These are phyloP conservation scores for Mucor velutinosus DNA, from an alignment of 371 early-diverging fungal genomes.

Conservation along the genomic window DNA sequence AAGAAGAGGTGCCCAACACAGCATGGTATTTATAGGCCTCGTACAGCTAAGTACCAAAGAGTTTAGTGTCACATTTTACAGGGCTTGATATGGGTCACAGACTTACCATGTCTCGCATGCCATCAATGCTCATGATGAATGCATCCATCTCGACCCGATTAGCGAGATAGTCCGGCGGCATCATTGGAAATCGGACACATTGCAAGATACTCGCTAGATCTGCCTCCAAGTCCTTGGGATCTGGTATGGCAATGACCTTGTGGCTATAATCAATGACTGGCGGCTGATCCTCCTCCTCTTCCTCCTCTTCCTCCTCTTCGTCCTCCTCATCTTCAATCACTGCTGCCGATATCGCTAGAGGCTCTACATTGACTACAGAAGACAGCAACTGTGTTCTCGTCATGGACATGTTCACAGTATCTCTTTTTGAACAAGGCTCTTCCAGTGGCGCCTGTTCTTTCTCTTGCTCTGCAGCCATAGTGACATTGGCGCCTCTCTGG, in stretches of 20 bases:
- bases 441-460: background rate
- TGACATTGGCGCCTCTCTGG: constrained; percentile 22
- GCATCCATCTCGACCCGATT: constrained; percentile 52
- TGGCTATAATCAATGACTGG: background rate
- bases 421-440: background rate
- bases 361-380: constrained; percentile 12
- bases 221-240: background rate
- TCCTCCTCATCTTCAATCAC: constrained; percentile 11
- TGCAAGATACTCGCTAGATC: constrained; percentile 38
- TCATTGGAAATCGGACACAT: constrained; percentile 59
- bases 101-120: constrained; percentile 56
- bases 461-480: background rate
- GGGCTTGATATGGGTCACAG: background rate
- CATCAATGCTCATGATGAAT: constrained; percentile 50
- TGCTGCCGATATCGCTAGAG: constrained; percentile 9
- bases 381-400: constrained; percentile 13
- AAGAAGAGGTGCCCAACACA: constrained; percentile 16
- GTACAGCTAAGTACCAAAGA: constrained; percentile 34
- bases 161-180: constrained; percentile 50
- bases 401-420: background rate
- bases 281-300: background rate
- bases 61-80: background rate
- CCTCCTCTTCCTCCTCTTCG: background rate
- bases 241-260: background rate
- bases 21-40: constrained; percentile 62